Conservation (phyloP, 176 grass and related monocot genomes). For the Ensete ventricosum region DNA sequence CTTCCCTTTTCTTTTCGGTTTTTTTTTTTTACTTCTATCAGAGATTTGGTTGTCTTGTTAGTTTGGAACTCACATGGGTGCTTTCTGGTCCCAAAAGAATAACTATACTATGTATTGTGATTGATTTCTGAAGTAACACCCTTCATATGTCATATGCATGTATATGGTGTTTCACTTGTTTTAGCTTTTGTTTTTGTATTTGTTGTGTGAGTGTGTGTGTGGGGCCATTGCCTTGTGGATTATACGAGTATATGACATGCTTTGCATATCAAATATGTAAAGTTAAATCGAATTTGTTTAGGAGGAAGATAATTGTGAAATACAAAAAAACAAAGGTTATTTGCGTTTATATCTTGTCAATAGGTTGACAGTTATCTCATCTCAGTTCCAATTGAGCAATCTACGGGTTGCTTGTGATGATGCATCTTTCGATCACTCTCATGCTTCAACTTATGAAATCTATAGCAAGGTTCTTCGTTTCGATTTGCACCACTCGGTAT, state of each 20-base stretch:
- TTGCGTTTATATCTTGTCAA: no score
- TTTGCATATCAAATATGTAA: neutral
- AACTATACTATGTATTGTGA: constrained; percentile 1
- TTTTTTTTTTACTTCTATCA: neutral
- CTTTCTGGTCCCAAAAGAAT: constrained; percentile 2
- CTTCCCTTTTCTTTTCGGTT: neutral
- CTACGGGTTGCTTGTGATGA: no score
- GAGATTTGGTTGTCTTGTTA: constrained; percentile 4
- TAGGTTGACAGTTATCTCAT: no score
- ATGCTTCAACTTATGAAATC: no score
- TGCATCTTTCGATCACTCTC: no score
- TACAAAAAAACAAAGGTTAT: no score
- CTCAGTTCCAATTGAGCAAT: no score
- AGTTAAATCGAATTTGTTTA: no score
- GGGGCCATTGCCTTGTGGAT: neutral
- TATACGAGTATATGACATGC: neutral
- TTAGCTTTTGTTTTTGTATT: neutral
- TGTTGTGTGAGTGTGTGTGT: neutral
- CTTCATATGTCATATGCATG: neutral
- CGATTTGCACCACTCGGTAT: no score
- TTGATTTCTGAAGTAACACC: neutral
- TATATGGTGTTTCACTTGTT: neutral
- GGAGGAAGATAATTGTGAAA: no score
- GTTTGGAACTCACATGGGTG: neutral
- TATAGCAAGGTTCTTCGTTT: no score